Percentiles rank a stretch among this genome's conserved stretches.
Conservation (phyloP, 2,329 filamentous ascomycete species). For the Pseudocercospora pini-densiflorae region DNA sequence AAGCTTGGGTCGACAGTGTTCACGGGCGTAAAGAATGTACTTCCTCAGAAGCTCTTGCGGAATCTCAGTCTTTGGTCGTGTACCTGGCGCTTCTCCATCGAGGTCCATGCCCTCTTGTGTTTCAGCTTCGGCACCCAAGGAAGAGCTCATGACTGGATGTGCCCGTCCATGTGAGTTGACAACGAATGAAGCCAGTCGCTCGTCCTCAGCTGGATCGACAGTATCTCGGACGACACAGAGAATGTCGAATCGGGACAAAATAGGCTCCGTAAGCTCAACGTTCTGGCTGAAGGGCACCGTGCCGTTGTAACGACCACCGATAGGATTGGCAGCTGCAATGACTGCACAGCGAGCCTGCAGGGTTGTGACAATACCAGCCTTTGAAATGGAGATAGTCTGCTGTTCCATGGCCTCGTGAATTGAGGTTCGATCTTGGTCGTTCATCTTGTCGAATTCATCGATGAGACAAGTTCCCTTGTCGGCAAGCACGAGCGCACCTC, state of each 20-base stretch:
- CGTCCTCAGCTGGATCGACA: slow-evolving; percentile 89
- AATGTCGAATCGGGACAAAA: slow-evolving; percentile 97
- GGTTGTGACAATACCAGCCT: slow-evolving; percentile 97
- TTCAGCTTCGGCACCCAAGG: slow-evolving; percentile 31
- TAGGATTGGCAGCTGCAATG: slow-evolving; percentile 94
- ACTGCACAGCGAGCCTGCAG: slow-evolving; percentile 95
- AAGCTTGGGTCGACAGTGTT: slow-evolving; percentile 86
- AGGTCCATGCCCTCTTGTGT: slow-evolving; percentile 64
- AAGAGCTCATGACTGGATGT: slow-evolving; percentile 64
- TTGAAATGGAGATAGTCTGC: slow-evolving; percentile 98
- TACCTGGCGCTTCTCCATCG: slow-evolving; percentile 51
- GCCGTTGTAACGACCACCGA: slow-evolving; percentile 94
- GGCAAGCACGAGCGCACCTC: slow-evolving; percentile 90
- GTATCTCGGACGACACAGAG: slow-evolving; percentile 95
- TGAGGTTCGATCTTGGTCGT: slow-evolving; percentile 95
- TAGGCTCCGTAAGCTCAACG: slow-evolving; percentile 95
- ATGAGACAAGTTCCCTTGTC: slow-evolving; percentile 95
- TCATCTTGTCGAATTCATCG: slow-evolving; percentile 99
- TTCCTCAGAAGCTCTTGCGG: slow-evolving; percentile 90
- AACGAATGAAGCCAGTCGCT: slow-evolving; percentile 91
- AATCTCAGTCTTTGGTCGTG: slow-evolving; percentile 70
- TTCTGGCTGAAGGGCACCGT: slow-evolving; percentile 96
- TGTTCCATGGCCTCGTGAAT: slow-evolving; percentile 99
- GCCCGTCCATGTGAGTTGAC: slow-evolving; percentile 92
- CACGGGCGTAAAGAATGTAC: slow-evolving; percentile 93